Evolutionary conservation across 345 rosid genomes (phyloP).

Genomic region (Laguncularia racemosa): DNA sequence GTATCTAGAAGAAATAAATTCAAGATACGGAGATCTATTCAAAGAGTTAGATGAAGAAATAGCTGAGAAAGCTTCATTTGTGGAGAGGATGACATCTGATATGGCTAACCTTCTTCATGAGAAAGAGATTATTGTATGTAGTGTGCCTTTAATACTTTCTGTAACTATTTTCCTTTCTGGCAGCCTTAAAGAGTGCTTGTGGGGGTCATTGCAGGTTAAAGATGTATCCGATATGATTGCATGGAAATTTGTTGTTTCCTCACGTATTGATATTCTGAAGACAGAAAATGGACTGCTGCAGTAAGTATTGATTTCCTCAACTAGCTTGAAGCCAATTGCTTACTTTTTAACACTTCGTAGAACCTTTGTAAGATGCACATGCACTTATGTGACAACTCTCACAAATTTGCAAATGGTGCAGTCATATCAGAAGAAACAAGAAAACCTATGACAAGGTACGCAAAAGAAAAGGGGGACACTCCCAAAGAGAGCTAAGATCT

Average conservation of each 20-base stretch:
- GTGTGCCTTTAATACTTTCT: not conserved
- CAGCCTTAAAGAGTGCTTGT: not conserved
- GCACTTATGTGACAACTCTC: no score
- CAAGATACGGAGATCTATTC: constrained; percentile 33
- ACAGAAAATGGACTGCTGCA: constrained; percentile 30
- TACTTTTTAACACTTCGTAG: no score
- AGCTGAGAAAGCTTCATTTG: constrained; percentile 18
- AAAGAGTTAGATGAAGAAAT: constrained; percentile 39
- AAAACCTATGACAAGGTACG: no score
- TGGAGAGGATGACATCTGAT: constrained; percentile 29
- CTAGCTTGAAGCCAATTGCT: not conserved
- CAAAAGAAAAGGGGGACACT: no score
- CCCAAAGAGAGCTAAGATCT: no score
- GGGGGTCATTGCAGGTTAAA: constrained; percentile 28
- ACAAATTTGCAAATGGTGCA: no score
- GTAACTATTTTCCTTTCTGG: not conserved
- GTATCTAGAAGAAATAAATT: constrained; percentile 41
- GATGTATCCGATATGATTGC: constrained; percentile 29
- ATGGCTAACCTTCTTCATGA: constrained; percentile 20
- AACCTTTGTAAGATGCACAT: no score
- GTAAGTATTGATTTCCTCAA: constrained; percentile 12
- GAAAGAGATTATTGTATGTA: constrained; percentile 24
- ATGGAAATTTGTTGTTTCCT: constrained; percentile 35
- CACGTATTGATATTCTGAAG: constrained; percentile 25
- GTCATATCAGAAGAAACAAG: no score